These are phyloP conservation scores for Pseudogymnoascus pannorum DNA, from an alignment of 2,329 filamentous ascomycete species.

Conservation along the genomic window DNA sequence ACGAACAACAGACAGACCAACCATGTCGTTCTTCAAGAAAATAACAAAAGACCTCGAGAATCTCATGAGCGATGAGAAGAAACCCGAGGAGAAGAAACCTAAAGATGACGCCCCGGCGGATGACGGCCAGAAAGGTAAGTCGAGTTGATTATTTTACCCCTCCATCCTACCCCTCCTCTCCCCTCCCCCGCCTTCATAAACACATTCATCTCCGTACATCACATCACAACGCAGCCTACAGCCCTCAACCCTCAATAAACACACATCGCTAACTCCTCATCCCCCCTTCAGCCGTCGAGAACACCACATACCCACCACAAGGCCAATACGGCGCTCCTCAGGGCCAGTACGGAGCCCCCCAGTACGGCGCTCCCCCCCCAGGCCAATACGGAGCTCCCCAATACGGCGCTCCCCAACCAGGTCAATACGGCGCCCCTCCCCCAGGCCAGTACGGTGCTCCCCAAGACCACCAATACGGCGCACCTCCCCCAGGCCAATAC, in stretches of 20 bases:
- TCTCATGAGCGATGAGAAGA: constrained; percentile 39
- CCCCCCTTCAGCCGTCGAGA: constrained; percentile 5
- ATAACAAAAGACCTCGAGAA: constrained; percentile 39
- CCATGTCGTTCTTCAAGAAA: constrained; percentile 42
- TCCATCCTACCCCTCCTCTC: constrained; percentile 9
- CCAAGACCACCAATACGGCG: constrained; percentile 13
- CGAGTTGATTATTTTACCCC: constrained; percentile 5
- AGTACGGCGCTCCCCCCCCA: no score
- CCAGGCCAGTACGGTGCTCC: constrained; percentile 11
- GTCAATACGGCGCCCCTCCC: no score
- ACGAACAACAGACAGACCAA: neutral
- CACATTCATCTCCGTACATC: no score
- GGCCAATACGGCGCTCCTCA: constrained; percentile 9
- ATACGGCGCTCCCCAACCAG: no score
- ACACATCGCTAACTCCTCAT: constrained; percentile 13
- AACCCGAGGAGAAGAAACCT: no score
- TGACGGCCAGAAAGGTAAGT: no score
- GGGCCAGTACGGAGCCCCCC: no score
- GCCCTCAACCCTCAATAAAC: constrained; percentile 15
- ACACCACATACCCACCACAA: neutral
- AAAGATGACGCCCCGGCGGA: no score
- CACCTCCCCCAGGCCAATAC: constrained; percentile 23
- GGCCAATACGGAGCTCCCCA: no score
- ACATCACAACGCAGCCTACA: constrained; percentile 14
- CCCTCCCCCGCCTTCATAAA: no score